Evolutionary conservation across 2,329 filamentous ascomycete genomes (phyloP).

Genomic region (Apiospora phragmitis): DNA sequence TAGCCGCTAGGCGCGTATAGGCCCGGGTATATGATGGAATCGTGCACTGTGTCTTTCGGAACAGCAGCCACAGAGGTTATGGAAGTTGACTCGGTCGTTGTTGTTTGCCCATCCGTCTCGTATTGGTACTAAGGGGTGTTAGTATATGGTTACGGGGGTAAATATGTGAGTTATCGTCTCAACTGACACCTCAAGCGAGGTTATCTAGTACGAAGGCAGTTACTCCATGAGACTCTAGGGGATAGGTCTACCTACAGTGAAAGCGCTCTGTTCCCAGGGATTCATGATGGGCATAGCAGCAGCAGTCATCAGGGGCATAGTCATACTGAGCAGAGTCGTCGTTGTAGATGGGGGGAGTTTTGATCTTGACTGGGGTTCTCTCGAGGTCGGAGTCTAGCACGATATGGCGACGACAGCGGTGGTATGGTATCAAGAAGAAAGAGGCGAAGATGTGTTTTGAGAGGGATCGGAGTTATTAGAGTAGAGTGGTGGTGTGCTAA

Average conservation of each 20-base stretch:
- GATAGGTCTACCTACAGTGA: constrained; percentile 29
- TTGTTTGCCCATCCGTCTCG: constrained; percentile 9
- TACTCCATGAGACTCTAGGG: constrained; percentile 17
- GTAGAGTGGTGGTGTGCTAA: background rate
- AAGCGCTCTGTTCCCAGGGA: constrained; percentile 30
- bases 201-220: constrained; percentile 22
- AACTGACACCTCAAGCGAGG: background rate
- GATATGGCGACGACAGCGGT: background rate
- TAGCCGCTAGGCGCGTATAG: constrained; percentile 56
- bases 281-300: constrained; percentile 29
- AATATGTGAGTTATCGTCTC: background rate
- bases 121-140: constrained; percentile 19
- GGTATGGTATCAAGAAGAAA: background rate
- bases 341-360: background rate
- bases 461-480: background rate
- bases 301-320: background rate
- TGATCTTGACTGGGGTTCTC: background rate
- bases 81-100: constrained; percentile 10
- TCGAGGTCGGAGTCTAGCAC: background rate
- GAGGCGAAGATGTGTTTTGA: background rate
- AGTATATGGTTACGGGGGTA: constrained; percentile 8
- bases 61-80: constrained; percentile 14
- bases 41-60: constrained; percentile 27
- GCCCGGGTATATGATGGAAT: constrained; percentile 56
- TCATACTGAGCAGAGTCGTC: background rate